Percentiles rank a stretch among this genome's conserved stretches.
phyloP scores from a whole-genome alignment of 2,329 filamentous ascomycete species.

The Phialophora chinensis region DNA sequence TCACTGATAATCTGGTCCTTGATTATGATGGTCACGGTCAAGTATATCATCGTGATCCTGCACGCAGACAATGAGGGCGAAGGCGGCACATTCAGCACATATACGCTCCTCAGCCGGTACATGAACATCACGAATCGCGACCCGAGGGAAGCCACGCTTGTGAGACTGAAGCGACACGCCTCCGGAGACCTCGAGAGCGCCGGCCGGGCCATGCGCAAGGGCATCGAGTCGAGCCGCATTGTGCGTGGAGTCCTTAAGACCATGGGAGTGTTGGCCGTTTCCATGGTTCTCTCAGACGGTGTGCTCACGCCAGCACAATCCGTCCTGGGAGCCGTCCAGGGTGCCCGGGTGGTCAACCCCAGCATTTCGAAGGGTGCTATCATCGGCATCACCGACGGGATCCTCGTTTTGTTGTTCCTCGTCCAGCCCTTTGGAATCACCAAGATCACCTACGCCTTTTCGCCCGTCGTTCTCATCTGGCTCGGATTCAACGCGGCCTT shows the following conservation, averaged over 20 bases:
- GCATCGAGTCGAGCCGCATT: slow-evolving; percentile 55
- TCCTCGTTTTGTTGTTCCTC: slow-evolving; percentile 59
- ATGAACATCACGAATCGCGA: slow-evolving; percentile 60
- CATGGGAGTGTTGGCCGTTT: slow-evolving; percentile 60
- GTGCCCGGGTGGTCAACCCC: slow-evolving; percentile 56
- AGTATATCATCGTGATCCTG: slow-evolving; percentile 62
- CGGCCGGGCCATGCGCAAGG: slow-evolving; percentile 52
- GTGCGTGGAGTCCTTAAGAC: slow-evolving; percentile 57
- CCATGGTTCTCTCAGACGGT: slow-evolving; percentile 62
- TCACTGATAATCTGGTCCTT: slow-evolving; percentile 63
- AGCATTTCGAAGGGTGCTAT: slow-evolving; percentile 55
- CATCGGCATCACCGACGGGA: slow-evolving; percentile 59
- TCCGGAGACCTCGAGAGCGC: slow-evolving; percentile 53
- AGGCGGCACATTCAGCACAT: slow-evolving; percentile 62
- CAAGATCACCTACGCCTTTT: slow-evolving; percentile 56
- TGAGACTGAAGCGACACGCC: slow-evolving; percentile 55
- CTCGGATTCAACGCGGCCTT: slow-evolving; percentile 59
- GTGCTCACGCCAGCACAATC: slow-evolving; percentile 64
- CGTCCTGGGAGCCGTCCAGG: slow-evolving; percentile 62
- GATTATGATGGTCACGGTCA: slow-evolving; percentile 63
- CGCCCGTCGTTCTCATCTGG: slow-evolving; percentile 64
- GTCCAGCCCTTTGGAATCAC: slow-evolving; percentile 62
- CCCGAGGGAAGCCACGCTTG: slow-evolving; percentile 54
- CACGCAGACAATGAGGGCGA: slow-evolving; percentile 63
- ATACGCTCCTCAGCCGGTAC: slow-evolving; percentile 60